Evolutionary conservation across 345 rosid genomes (phyloP).

Genomic region (Clausena lansium): DNA sequence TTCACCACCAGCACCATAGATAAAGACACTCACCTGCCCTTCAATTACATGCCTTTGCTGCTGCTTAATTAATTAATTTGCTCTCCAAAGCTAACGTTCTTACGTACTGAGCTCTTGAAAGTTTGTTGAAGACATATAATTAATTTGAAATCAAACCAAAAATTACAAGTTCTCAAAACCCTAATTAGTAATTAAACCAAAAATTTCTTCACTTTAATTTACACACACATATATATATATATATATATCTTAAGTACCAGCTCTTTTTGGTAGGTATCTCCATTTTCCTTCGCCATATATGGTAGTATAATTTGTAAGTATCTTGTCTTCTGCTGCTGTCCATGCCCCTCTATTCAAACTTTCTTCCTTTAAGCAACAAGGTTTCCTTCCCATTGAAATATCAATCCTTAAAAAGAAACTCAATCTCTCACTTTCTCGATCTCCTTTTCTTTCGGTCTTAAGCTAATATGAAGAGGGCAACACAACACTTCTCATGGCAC

Average conservation of each 20-base stretch:
- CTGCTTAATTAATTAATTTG: too few species aligned
- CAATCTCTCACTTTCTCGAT: not conserved
- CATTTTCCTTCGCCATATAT: constrained; percentile 48
- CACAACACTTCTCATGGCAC: too few species aligned
- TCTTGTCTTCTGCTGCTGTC: constrained; percentile 40
- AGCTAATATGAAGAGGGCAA: too few species aligned
- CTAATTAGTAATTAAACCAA: not conserved
- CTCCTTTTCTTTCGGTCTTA: not conserved
- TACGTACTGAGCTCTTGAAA: too few species aligned
- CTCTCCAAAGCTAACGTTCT: too few species aligned
- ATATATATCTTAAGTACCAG: constrained; percentile 23
- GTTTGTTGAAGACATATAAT: not conserved
- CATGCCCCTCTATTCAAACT: constrained; percentile 41
- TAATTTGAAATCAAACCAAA: not conserved
- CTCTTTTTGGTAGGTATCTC: constrained; percentile 40
- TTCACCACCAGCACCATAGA: too few species aligned
- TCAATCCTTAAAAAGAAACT: not conserved
- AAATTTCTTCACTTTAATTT: not conserved
- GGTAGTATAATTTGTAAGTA: constrained; percentile 34
- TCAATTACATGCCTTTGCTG: too few species aligned
- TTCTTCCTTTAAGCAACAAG: constrained; percentile 35
- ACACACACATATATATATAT: too few species aligned
- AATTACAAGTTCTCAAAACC: not conserved
- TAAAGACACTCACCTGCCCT: too few species aligned
- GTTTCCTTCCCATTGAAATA: constrained; percentile 34